phyloP scores from a whole-genome alignment of 2,329 filamentous ascomycete species.

The Colletotrichum ledebouriae region DNA sequence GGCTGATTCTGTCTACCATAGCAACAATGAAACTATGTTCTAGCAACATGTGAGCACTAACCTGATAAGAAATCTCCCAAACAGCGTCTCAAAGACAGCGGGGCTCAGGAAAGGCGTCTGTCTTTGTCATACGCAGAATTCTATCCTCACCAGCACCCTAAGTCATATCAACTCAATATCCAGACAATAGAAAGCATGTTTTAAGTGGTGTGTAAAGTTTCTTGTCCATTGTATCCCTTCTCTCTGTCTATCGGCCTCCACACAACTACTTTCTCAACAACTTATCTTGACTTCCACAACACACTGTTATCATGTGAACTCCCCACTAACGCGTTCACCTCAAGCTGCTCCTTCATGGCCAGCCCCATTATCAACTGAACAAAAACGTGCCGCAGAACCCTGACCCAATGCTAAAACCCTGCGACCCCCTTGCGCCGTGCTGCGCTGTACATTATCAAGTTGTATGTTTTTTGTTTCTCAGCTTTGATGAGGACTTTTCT shows the following conservation, averaged over 20 bases:
- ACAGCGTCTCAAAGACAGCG: too few relatives aligned
- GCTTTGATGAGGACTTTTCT: conserved; percentile 36
- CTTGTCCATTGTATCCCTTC: conserved; percentile 42
- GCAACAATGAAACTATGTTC: too few relatives aligned
- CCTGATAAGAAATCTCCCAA: too few relatives aligned
- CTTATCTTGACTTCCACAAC: conserved; percentile 8
- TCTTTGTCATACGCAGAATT: too few relatives aligned
- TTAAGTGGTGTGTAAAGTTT: conserved; percentile 39
- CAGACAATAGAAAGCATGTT: background rate
- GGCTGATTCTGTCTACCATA: too few relatives aligned
- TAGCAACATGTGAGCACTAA: too few relatives aligned
- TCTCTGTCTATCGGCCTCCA: conserved; percentile 41
- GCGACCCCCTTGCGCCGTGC: conserved; percentile 55
- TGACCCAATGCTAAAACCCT: conserved; percentile 55
- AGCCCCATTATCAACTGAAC: conserved; percentile 44
- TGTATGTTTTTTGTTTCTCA: conserved; percentile 44
- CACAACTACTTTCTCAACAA: conserved; percentile 36
- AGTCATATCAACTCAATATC: background rate
- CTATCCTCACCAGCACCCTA: too few relatives aligned
- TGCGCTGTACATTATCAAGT: conserved; percentile 54
- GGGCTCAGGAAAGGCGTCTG: too few relatives aligned
- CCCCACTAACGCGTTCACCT: conserved; percentile 36
- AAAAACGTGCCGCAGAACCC: conserved; percentile 45
- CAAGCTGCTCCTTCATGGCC: conserved; percentile 36
- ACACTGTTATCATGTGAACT: background rate